These are phyloP conservation scores for Gracilaria domingensis DNA, from an alignment of 23 red algal genomes.

Conservation along the genomic window DNA sequence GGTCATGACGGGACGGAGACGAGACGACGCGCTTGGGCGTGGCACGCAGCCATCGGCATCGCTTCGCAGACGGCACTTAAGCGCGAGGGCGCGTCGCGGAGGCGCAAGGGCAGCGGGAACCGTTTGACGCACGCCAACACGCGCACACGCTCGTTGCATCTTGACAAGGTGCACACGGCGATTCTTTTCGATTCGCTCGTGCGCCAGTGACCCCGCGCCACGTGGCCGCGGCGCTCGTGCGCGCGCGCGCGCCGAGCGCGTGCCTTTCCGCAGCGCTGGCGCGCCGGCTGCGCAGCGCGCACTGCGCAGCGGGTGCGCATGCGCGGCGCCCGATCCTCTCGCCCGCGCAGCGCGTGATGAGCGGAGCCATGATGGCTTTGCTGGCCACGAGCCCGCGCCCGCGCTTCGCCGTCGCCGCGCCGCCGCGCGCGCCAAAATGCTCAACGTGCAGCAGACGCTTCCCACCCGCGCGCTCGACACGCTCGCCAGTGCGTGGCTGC, in stretches of 20 bases:
- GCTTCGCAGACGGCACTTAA: too few relatives aligned
- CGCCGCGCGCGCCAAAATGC: slow-evolving; percentile 6
- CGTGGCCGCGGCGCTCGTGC: not conserved
- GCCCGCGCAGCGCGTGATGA: too few relatives aligned
- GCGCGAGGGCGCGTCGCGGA: too few relatives aligned
- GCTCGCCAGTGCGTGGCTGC: slow-evolving; percentile 74
- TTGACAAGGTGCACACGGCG: not conserved
- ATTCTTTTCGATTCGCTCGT: not conserved
- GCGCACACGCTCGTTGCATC: too few relatives aligned
- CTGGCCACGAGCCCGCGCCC: too few relatives aligned
- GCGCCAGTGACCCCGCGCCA: not conserved
- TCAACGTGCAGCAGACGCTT: slow-evolving; percentile 16
- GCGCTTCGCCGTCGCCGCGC: not conserved
- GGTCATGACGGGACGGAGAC: not conserved
- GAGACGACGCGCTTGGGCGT: not conserved
- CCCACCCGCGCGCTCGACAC: slow-evolving; percentile 25
- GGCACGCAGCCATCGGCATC: not conserved
- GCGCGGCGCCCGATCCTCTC: too few relatives aligned
- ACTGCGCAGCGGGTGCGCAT: too few relatives aligned
- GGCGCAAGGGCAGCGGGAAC: too few relatives aligned
- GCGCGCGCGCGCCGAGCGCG: not conserved
- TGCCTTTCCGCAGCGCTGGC: not conserved
- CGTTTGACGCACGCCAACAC: too few relatives aligned
- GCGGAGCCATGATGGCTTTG: too few relatives aligned
- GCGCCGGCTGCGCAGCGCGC: too few relatives aligned